A percentile compares a stretch with the other conserved stretches of the same genome.
Conservation (phyloP, 2,329 filamentous ascomycete genomes). For the Dothideomycetes sp. region DNA sequence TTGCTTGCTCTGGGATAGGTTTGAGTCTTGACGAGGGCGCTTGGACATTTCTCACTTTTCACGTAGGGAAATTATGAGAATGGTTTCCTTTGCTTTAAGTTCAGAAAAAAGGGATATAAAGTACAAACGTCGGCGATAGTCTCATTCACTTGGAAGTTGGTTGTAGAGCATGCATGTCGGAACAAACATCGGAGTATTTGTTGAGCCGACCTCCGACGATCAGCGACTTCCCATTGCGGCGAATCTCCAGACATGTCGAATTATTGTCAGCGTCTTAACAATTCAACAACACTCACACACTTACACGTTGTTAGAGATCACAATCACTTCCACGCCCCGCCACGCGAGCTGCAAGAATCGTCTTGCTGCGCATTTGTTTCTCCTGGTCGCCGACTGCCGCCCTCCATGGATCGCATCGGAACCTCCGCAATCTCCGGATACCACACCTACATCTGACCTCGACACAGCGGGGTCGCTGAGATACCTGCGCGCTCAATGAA, state of each 20-base stretch:
- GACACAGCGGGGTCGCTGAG: conserved; percentile 23
- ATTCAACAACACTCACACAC: too few species aligned
- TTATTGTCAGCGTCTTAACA: neutral
- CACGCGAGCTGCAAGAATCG: conserved; percentile 6
- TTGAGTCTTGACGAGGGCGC: conserved; percentile 44
- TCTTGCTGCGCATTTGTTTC: conserved; percentile 9
- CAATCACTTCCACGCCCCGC: neutral
- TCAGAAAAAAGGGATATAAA: too few species aligned
- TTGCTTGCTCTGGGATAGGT: conserved; percentile 10
- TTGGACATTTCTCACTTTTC: conserved; percentile 43
- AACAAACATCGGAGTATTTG: too few species aligned
- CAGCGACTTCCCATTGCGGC: neutral
- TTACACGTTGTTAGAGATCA: too few species aligned
- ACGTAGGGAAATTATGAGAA: too few species aligned
- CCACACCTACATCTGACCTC: conserved; percentile 48
- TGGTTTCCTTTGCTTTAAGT: too few species aligned
- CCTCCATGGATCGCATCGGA: conserved; percentile 45
- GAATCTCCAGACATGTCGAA: neutral
- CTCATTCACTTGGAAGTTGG: too few species aligned
- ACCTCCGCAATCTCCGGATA: conserved; percentile 34
- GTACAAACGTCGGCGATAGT: too few species aligned
- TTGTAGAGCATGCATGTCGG: too few species aligned
- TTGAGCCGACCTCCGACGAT: neutral
- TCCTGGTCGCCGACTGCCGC: conserved; percentile 8
- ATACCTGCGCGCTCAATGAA: conserved; percentile 8